These are phyloP conservation scores for Suhomyces sp. DNA, from an alignment of 805 yeast species.

Conservation along the genomic window DNA sequence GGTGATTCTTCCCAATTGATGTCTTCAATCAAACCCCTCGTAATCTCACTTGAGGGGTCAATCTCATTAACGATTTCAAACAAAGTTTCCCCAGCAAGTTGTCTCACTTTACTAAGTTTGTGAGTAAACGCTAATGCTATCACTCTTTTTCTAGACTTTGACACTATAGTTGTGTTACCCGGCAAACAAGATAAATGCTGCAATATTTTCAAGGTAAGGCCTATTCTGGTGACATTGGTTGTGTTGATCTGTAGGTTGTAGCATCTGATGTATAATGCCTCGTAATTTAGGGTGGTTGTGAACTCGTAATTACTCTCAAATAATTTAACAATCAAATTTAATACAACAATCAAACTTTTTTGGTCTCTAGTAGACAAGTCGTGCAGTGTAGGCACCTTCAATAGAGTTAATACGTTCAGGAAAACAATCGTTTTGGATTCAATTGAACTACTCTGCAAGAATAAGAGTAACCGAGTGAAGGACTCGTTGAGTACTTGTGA, in stretches of 20 bases:
- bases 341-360: constrained; percentile 23
- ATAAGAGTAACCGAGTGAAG: constrained; percentile 31
- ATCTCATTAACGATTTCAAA: constrained; percentile 35
- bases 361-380: constrained; percentile 15
- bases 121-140: constrained; percentile 32
- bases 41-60: constrained; percentile 3
- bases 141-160: constrained; percentile 17
- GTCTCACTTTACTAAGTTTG: constrained; percentile 30
- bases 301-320: constrained; percentile 37
- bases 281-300: constrained; percentile 28
- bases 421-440: constrained; percentile 10
- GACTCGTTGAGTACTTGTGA: constrained; percentile 45
- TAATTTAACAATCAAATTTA: constrained; percentile 35
- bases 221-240: constrained; percentile 35
- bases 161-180: constrained; percentile 6
- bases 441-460: constrained; percentile 29
- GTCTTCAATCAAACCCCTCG: constrained; percentile 7
- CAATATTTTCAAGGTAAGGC: constrained; percentile 44
- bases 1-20: constrained; percentile 17
- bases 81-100: constrained; percentile 41
- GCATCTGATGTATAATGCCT: constrained; percentile 44
- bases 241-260: constrained; percentile 60
- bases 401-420: constrained; percentile 16
- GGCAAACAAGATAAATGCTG: constrained; percentile 30
- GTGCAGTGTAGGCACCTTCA: constrained; percentile 15